These are phyloP conservation scores for Pythium aristosporum DNA, from an alignment of 352 stramenopile species.

Conservation along the genomic window DNA sequence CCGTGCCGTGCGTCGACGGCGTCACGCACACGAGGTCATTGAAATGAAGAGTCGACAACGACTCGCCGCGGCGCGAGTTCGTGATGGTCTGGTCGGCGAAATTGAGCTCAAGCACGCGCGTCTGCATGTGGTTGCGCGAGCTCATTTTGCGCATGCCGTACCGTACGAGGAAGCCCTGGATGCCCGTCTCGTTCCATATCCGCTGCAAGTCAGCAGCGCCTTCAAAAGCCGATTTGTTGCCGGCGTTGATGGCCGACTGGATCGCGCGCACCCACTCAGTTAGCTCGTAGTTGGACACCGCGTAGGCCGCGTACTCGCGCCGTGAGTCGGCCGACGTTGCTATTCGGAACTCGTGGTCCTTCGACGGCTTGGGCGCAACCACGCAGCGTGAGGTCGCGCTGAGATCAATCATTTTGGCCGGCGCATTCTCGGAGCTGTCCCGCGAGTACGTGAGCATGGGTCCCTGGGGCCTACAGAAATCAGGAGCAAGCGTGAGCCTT, in stretches of 20 bases:
- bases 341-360: constrained; percentile 77
- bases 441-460: constrained; percentile 79
- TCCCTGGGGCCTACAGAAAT: constrained; percentile 46
- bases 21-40: constrained; percentile 57
- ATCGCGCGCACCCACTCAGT: constrained; percentile 82
- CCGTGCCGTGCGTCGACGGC: constrained; percentile 37
- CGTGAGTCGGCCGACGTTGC: constrained; percentile 74
- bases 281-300: constrained; percentile 74
- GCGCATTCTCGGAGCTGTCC: constrained; percentile 48
- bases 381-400: constrained; percentile 76
- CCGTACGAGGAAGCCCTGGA: constrained; percentile 77
- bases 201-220: constrained; percentile 61
- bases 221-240: constrained; percentile 76
- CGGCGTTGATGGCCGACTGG: constrained; percentile 78
- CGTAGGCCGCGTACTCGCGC: constrained; percentile 63
- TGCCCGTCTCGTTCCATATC: constrained; percentile 78
- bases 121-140: constrained; percentile 76
- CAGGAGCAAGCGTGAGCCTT: neutral
- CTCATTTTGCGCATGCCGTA: constrained; percentile 85
- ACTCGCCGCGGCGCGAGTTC: constrained; percentile 75
- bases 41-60: constrained; percentile 75
- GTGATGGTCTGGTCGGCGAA: constrained; percentile 85
- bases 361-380: constrained; percentile 49
- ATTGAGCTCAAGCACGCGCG: constrained; percentile 82
- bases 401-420: constrained; percentile 69